phyloP scores from a whole-genome alignment of 345 rosid species.

The Gossypium herbaceum region DNA sequence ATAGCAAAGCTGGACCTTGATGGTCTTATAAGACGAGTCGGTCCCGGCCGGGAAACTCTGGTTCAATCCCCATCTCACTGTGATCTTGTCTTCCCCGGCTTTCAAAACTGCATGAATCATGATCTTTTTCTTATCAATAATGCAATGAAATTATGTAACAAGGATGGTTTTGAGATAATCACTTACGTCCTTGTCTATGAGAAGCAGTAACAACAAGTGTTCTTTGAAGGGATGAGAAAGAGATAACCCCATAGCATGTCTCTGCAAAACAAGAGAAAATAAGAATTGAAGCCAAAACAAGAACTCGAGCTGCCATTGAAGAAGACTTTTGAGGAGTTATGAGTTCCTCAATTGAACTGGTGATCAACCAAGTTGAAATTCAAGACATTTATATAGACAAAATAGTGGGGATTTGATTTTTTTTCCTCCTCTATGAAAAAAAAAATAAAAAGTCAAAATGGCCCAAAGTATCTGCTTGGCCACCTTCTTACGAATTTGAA shows the following conservation, averaged over 20 bases:
- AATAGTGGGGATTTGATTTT: not conserved
- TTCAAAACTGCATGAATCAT: not conserved
- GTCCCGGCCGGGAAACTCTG: constrained; percentile 32
- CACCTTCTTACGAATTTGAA: not conserved
- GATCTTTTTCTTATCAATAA: not conserved
- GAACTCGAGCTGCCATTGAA: constrained; percentile 29
- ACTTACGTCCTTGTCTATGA: constrained; percentile 12
- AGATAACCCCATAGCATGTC: constrained; percentile 7
- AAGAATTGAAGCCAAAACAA: constrained; percentile 28
- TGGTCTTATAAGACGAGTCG: constrained; percentile 42
- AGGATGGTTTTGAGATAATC: not conserved
- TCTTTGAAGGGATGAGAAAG: constrained; percentile 5
- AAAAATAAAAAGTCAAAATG: not conserved
- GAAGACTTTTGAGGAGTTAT: not conserved
- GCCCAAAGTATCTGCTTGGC: not conserved
- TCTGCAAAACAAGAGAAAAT: constrained; percentile 24
- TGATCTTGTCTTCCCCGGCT: constrained; percentile 28
- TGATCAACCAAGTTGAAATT: not conserved
- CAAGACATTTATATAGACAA: not conserved
- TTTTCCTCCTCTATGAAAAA: no score
- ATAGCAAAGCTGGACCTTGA: constrained; percentile 57
- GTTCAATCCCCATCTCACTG: constrained; percentile 52
- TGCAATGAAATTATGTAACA: not conserved
- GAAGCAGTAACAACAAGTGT: constrained; percentile 12
- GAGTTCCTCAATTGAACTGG: not conserved